These are phyloP conservation scores for Eragrostis nindensis DNA, from an alignment of 176 grass and related monocot species.

Conservation along the genomic window DNA sequence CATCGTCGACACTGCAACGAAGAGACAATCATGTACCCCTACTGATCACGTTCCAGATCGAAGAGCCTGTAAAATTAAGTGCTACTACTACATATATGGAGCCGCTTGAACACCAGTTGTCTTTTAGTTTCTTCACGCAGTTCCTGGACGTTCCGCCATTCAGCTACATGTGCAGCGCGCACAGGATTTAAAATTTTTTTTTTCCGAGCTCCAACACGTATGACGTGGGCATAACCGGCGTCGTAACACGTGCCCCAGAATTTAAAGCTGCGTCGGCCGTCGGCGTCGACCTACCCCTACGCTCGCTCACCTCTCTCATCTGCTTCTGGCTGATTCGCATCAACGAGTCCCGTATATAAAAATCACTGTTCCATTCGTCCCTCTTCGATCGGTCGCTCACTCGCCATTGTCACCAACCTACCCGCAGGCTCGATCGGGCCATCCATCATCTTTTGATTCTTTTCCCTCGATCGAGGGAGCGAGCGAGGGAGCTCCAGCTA, in stretches of 20 bases:
- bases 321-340: not conserved
- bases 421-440: not conserved
- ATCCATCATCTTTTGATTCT: not conserved
- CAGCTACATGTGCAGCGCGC: too few species aligned
- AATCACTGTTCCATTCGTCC: conserved; percentile 16
- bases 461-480: too few species aligned
- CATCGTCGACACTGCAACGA: not conserved
- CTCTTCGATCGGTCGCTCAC: not conserved
- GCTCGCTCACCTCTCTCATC: not conserved
- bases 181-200: too few species aligned
- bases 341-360: not conserved
- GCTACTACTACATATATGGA: too few species aligned
- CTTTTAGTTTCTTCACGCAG: too few species aligned
- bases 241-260: conserved; percentile 26
- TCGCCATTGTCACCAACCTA: not conserved
- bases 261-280: not conserved
- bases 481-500: too few species aligned
- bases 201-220: conserved; percentile 2
- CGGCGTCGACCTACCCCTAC: not conserved
- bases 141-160: too few species aligned
- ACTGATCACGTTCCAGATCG: too few species aligned
- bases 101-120: too few species aligned
- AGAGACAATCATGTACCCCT: too few species aligned
- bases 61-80: too few species aligned
- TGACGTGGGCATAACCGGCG: not conserved